Conservation (phyloP, 176 grass and related monocot genomes). For the Poa annua region DNA sequence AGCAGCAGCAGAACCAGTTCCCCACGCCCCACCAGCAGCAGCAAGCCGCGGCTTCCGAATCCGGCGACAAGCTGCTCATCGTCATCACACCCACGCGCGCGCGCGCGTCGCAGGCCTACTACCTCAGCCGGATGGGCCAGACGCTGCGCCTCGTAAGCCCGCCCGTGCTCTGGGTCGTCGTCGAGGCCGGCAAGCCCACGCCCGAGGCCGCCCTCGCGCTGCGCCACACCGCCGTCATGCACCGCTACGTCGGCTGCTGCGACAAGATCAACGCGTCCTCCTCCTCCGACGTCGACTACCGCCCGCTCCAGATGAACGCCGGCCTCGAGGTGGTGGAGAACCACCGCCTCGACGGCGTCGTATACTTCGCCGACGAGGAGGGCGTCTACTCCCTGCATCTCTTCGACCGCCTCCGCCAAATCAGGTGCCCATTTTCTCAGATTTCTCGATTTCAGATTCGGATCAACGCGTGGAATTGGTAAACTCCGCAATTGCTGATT, state of each 20-base stretch:
- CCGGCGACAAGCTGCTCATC: constrained; percentile 47
- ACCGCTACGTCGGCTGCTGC: constrained; percentile 76
- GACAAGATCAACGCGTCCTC: constrained; percentile 1
- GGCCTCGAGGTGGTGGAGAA: constrained; percentile 81
- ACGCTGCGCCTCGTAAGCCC: constrained; percentile 67
- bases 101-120: constrained; percentile 67
- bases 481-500: not conserved
- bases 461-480: not conserved
- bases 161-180: constrained; percentile 80
- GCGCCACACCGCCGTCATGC: constrained; percentile 65
- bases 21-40: not conserved
- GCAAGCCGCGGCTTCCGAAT: not conserved
- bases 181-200: constrained; percentile 67
- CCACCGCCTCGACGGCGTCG: constrained; percentile 81
- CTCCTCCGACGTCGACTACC: not conserved
- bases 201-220: constrained; percentile 71
- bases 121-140: constrained; percentile 76
- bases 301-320: constrained; percentile 78
- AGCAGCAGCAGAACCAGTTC: not conserved
- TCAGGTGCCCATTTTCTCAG: constrained; percentile 53
- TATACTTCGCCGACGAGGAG: constrained; percentile 96
- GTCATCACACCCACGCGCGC: constrained; percentile 83
- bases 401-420: constrained; percentile 70
- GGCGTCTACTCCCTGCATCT: constrained; percentile 88
- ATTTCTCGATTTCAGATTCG: not conserved